Evolutionary conservation across 78 protist species (phyloP).

Genomic region (Dictyostelium intermedium): DNA sequence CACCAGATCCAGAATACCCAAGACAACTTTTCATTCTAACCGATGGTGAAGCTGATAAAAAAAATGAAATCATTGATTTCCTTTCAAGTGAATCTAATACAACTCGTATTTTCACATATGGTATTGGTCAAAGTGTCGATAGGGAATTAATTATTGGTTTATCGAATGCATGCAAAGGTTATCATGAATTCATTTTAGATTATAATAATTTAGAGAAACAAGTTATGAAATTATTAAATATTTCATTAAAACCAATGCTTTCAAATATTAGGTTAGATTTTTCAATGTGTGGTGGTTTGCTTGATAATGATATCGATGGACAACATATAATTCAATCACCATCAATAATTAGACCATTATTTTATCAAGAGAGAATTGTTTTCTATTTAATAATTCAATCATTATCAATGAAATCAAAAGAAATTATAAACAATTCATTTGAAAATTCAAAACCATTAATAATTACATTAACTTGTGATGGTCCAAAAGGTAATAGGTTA

Average conservation of each 20-base stretch:
- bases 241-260: slow-evolving; percentile 14
- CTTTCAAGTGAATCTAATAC: slow-evolving; percentile 18
- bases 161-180: slow-evolving; percentile 37
- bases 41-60: slow-evolving; percentile 20
- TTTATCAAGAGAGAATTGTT: slow-evolving; percentile 16
- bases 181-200: slow-evolving; percentile 20
- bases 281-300: too few species aligned
- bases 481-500: not conserved
- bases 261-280: slow-evolving; percentile 28
- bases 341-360: not conserved
- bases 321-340: not conserved
- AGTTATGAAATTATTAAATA: slow-evolving; percentile 27
- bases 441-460: not conserved
- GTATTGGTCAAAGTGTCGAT: slow-evolving; percentile 63
- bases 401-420: not conserved
- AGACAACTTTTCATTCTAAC: slow-evolving; percentile 71
- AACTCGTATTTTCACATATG: slow-evolving; percentile 46
- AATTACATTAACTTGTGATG: not conserved
- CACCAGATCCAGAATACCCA: slow-evolving; percentile 8
- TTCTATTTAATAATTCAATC: not conserved
- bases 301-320: too few species aligned
- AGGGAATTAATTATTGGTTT: not conserved
- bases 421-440: not conserved
- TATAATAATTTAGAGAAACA: slow-evolving; percentile 1
- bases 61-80: not conserved